Evolutionary conservation across 164 flowering plant genomes (phyloP), one percentile per base, ranked within the genome.

Genomic region (Annona squamosa): DNA sequence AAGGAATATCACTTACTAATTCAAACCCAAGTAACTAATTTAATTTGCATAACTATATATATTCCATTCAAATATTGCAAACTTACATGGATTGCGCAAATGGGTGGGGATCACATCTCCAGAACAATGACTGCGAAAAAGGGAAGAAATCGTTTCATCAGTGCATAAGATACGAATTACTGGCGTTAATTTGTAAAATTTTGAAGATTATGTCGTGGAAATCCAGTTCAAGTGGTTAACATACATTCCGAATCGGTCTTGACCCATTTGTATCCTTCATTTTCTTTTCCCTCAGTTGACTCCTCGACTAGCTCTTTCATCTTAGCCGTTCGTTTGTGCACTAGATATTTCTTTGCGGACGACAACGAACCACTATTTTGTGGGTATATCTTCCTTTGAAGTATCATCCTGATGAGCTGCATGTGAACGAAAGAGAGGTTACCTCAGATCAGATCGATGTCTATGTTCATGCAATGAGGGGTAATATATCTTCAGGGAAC

Each of bases 241-340:
- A 42, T 72, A 72, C 74, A 72, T 74, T 93, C 97, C n/a, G 97
- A 90, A 79, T 93, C 97, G 3, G 97, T 93, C 74, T 93, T 93
- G 65, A 85, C 97, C 98, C 98, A 93, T 86, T 87, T 91, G 66
- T 80, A 76, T 67, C 81, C 86, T 69, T 82, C 83, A 12, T 69
- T 70, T 59, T 67, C 71, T 69, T 69, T 79, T 42, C 80, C 43
- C 84, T 13, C 63, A 10, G 46, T 46, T 44, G 3, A 48, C 18
- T 87, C 85, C 66, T 83, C 84, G 37, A 83, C 87, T 10, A 26
- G 37, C 37, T 52, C 59, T 2, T 75, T 77, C 46, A n/a, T 65
- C 43, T 81, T 77, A 2, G 76, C 42, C 10, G 44, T 66, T 46
- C 74, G 77, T 72, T 80, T 83, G 61, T 86, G 85, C 72, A 79